Base-by-base conservation (phyloP, 306 rosid genomes). In the Quercus rubra region DNA sequence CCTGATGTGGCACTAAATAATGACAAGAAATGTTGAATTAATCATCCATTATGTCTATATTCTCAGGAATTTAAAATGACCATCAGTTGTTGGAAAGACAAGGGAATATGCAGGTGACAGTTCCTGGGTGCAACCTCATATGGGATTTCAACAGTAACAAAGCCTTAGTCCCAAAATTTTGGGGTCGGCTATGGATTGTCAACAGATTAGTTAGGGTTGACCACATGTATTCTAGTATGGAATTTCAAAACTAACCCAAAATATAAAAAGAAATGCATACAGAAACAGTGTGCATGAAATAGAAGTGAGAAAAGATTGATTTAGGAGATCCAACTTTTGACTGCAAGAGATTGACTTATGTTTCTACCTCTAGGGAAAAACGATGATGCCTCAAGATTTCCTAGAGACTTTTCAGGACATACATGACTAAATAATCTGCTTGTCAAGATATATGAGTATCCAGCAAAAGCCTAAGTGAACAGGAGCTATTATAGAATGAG, bases 1-100 rank as follows among this genome's bases (percentile, higher is more conserved):
- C 99, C 99, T 18, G 99, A 89, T 67, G 99, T 90, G 85, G 99
- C 97, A 87, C 99, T 96, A 69, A 46, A 79, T 27, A 81, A 80
- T 77, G 80, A 68, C 64, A 20, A 55, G 57, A 78, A 72, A 76
- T 3, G 73, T 74, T 68, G 73, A 52, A 38, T 31, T 74, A 75
- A 76, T 27, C n/a, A 62, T 77, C 73, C 70, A 3, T 75, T 41
- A 15, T 74, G 7, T 58, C 28, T 28, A 18, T 30, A 46, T 54
- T 52, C 57, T 3, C 17, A 27, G 20, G 30, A 51, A 27, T 46
- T 46, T 49, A 18, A 31, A 2, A 14, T 7, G 33, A 8, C 61
- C 18, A 61, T 30, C 14, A 28, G 5, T 28, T 49, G 51, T 76
- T 13, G 52, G 11, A 8, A 14, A 75, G 4, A 76, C 7, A 3